phyloP scores from a whole-genome alignment of 1,139 yeast species.

The Candida neerlandica region DNA sequence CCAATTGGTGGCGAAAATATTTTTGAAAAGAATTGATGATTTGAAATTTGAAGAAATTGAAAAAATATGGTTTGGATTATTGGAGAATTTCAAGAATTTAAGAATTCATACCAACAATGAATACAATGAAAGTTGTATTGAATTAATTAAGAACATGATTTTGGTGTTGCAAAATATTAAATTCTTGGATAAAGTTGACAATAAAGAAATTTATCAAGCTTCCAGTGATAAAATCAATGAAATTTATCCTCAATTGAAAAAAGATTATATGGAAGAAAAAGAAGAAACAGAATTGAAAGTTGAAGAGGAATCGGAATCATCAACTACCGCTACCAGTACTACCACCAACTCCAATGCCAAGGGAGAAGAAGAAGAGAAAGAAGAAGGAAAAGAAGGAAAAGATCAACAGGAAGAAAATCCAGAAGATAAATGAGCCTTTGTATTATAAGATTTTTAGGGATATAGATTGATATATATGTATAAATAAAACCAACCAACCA shows the following conservation, averaged over 20 bases:
- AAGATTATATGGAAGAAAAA: slow-evolving; percentile 22
- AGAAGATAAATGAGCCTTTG: background rate
- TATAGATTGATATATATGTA: background rate
- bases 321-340: too few relatives aligned
- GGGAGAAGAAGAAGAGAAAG: slow-evolving; percentile 9
- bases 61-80: slow-evolving; percentile 38
- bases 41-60: slow-evolving; percentile 27
- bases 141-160: slow-evolving; percentile 62
- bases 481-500: too few relatives aligned
- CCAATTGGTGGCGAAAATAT: slow-evolving; percentile 68
- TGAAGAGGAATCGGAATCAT: slow-evolving; percentile 5
- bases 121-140: slow-evolving; percentile 59
- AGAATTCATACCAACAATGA: slow-evolving; percentile 26
- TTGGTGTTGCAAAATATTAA: slow-evolving; percentile 38
- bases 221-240: slow-evolving; percentile 49
- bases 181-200: slow-evolving; percentile 23
- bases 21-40: slow-evolving; percentile 50
- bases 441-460: background rate
- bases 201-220: slow-evolving; percentile 29
- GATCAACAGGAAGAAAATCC: background rate
- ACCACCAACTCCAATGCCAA: too few relatives aligned
- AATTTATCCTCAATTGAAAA: slow-evolving; percentile 47
- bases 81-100: slow-evolving; percentile 34
- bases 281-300: background rate
- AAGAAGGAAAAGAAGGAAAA: background rate